Evolutionary conservation across 164 flowering plant species (phyloP).

Genomic region (Nymphaea thermarum): DNA sequence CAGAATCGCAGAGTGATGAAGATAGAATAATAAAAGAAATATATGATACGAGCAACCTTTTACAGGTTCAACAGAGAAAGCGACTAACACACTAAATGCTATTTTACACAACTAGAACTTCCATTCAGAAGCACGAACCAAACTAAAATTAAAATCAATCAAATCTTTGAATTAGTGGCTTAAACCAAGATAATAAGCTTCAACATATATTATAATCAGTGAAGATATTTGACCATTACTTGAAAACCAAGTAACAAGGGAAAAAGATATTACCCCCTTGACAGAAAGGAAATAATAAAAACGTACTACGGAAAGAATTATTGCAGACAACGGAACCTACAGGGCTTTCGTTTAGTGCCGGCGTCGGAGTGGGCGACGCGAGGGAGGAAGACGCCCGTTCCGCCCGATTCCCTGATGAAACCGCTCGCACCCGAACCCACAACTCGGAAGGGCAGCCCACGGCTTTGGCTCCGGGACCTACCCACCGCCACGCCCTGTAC

Average conservation of each 20-base stretch:
- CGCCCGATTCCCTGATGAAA: neutral
- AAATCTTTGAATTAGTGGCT: neutral
- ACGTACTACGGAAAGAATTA: neutral
- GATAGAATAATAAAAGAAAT: neutral
- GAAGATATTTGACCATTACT: neutral
- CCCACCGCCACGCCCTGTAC: neutral
- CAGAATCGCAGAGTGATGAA: too few relatives aligned
- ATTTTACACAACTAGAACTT: too few relatives aligned
- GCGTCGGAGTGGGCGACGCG: neutral
- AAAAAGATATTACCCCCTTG: neutral
- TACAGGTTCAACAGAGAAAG: neutral
- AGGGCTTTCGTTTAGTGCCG: neutral
- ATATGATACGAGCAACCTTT: neutral
- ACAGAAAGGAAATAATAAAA: neutral
- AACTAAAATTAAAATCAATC: too few relatives aligned
- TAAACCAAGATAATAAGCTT: neutral
- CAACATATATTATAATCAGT: too few relatives aligned
- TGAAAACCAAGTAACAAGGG: neutral
- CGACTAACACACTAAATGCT: neutral
- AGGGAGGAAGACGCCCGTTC: slow-evolving; percentile 1
- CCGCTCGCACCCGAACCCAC: neutral
- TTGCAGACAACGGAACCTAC: neutral
- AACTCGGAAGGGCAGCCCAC: neutral
- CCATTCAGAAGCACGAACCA: too few relatives aligned
- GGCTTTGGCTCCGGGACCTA: neutral